Evolutionary conservation across 176 grass and related monocot species (phyloP).

Genomic region (Melocanna baccifera): DNA sequence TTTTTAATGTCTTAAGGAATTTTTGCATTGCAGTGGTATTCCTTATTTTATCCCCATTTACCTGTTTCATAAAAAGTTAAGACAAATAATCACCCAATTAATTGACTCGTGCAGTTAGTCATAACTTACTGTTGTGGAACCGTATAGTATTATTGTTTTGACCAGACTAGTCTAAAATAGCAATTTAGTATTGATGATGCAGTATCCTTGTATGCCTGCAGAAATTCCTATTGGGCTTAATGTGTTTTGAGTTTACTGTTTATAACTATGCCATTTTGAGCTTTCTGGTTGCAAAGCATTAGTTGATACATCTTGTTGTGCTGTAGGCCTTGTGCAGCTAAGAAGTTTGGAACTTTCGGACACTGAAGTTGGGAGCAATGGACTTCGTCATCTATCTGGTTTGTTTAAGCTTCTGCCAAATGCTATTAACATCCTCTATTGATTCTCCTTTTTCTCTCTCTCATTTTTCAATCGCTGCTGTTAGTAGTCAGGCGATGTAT

Average conservation of each 20-base stretch:
- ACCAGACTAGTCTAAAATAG: not conserved
- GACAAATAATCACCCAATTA: not conserved
- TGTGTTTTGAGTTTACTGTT: not conserved
- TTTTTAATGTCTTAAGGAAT: conserved; percentile 1
- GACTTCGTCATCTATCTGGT: conserved; percentile 90
- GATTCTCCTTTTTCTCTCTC: not conserved
- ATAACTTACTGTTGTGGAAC: not conserved
- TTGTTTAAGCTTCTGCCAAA: conserved; percentile 41
- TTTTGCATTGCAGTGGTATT: not conserved
- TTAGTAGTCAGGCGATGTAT: not conserved
- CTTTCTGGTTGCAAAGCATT: conserved; percentile 12
- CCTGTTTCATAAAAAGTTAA: not conserved
- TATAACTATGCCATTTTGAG: not conserved
- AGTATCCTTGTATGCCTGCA: not conserved
- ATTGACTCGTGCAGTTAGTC: not conserved
- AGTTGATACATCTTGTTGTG: conserved; percentile 12
- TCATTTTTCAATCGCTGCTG: not conserved
- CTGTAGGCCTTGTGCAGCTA: conserved; percentile 69
- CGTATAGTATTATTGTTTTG: not conserved
- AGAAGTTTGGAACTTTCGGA: conserved; percentile 87
- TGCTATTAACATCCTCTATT: not conserved
- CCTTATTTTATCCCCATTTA: not conserved
- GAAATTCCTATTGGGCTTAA: not conserved
- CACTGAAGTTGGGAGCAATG: conserved; percentile 82
- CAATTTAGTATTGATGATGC: not conserved